Conservation (phyloP, 2,329 filamentous ascomycete genomes). For the Penicillium nordicum region DNA sequence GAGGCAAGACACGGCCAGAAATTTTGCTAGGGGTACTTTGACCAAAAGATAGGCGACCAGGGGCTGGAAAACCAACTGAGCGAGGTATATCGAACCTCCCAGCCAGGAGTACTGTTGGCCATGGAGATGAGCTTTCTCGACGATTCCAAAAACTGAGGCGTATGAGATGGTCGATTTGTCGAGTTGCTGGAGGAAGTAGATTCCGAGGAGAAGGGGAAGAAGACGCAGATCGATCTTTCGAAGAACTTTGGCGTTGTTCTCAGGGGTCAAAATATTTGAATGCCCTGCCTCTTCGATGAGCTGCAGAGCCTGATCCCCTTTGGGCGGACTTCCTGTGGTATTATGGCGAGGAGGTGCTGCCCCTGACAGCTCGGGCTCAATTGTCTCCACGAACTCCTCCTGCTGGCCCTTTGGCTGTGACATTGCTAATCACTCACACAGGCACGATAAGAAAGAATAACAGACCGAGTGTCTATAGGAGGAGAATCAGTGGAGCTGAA, state of each 20-base stretch:
- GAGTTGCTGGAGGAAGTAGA: constrained; percentile 62
- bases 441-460: background rate
- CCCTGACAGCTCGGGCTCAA: constrained; percentile 12
- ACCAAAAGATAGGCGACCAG: constrained; percentile 55
- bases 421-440: constrained; percentile 12
- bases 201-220: constrained; percentile 55
- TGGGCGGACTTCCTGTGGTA: background rate
- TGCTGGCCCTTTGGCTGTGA: constrained; percentile 15
- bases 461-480: background rate
- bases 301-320: constrained; percentile 49
- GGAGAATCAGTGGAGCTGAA: background rate
- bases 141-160: constrained; percentile 61
- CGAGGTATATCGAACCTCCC: constrained; percentile 53
- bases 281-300: constrained; percentile 48
- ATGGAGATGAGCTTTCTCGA: constrained; percentile 55
- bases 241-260: constrained; percentile 52
- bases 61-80: constrained; percentile 54
- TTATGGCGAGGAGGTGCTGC: background rate
- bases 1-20: constrained; percentile 52
- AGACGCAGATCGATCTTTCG: constrained; percentile 52
- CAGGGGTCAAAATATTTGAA: constrained; percentile 49
- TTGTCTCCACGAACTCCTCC: constrained; percentile 31
- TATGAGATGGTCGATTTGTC: constrained; percentile 62
- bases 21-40: constrained; percentile 60
- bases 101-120: constrained; percentile 56